phyloP scores from a whole-genome alignment of 2,329 filamentous ascomycete genomes.

The Colletotrichum australisinense region DNA sequence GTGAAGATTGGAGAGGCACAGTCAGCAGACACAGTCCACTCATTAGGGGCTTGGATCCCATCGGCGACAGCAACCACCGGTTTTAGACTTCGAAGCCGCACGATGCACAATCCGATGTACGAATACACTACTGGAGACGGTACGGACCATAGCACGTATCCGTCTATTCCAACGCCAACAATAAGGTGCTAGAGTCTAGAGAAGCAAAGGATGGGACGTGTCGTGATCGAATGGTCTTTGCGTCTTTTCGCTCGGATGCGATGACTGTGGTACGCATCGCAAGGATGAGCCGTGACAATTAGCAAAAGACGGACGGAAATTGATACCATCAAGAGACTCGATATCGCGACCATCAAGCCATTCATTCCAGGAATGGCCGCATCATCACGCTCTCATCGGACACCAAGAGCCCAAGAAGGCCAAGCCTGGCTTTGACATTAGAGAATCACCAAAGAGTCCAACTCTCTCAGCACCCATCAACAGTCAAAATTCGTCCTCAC shows the following conservation, averaged over 20 bases:
- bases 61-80: conserved; percentile 19
- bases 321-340: not conserved
- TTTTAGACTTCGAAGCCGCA: conserved; percentile 22
- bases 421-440: not conserved
- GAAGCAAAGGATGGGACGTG: not conserved
- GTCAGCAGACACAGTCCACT: not conserved
- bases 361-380: not conserved
- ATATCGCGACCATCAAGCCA: not conserved
- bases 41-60: not conserved
- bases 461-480: not conserved
- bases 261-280: not conserved
- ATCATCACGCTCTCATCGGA: not conserved
- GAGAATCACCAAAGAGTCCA: not conserved
- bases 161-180: not conserved
- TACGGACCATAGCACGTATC: not conserved
- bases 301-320: not conserved
- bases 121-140: not conserved
- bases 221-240: not conserved
- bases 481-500: not conserved
- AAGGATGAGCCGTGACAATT: not conserved
- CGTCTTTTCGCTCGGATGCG: not conserved
- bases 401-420: not conserved
- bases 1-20: not conserved
- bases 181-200: not conserved
- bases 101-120: not conserved